These are phyloP conservation scores for Casuarina equisetifolia DNA, from an alignment of 306 rosid species.

Conservation along the genomic window DNA sequence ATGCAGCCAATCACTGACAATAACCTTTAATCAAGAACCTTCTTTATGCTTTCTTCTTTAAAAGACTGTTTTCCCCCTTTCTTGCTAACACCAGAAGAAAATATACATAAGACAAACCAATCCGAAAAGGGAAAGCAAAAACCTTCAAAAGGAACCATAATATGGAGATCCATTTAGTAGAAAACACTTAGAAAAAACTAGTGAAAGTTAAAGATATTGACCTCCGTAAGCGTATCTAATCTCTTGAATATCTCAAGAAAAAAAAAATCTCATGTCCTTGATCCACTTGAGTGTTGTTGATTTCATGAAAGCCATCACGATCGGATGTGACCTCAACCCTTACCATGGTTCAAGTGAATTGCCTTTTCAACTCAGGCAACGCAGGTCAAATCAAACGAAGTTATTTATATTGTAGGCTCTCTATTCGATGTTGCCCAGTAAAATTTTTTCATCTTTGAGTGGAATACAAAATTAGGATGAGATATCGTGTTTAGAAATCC, in stretches of 20 bases:
- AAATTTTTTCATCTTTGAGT: too few species aligned
- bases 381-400: too few species aligned
- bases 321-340: too few species aligned
- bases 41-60: neutral
- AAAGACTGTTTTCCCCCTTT: neutral
- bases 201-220: slow-evolving; percentile 13
- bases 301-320: neutral
- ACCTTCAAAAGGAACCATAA: neutral
- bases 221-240: neutral
- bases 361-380: too few species aligned
- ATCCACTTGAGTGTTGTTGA: neutral
- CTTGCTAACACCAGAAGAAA: neutral
- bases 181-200: slow-evolving; percentile 2
- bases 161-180: slow-evolving; percentile 9
- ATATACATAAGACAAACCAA: neutral
- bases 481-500: too few species aligned
- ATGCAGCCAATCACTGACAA: neutral
- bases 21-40: neutral
- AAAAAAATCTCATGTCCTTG: neutral
- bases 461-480: too few species aligned
- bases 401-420: too few species aligned
- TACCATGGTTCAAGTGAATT: too few species aligned
- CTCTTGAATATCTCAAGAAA: neutral
- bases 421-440: too few species aligned
- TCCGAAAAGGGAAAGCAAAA: neutral